Base-by-base conservation (phyloP, 78 protist species). In the Bigelowiella natans region DNA sequence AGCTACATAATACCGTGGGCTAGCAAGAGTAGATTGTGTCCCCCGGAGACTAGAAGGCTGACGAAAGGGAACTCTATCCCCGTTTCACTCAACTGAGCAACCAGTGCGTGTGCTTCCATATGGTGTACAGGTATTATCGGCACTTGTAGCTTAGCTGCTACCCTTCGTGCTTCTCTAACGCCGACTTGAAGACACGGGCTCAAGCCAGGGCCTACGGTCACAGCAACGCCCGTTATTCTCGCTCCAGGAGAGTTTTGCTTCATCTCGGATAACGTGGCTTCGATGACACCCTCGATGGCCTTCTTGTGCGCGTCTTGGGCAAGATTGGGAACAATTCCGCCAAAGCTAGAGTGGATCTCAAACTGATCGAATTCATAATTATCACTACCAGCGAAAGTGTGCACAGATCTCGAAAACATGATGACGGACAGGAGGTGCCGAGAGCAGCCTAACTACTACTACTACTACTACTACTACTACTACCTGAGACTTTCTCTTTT, bases 131-230 rank as follows among this genome's bases (percentile, higher is more conserved):
- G 86, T 38, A 86, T 85, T 36, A 91, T 64, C 39, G 90, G 40
- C 63, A 51, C 40, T 7, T 31, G 31, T 40, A 31, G 37, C 34
- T 31, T 37, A 39, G 73, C 36, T 1, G 83, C 36, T 2, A 83
- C 40, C 36, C 40, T 1, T 18, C 36, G 2, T 3, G 87, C 87
- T 39, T 29, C 37, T 18, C 1, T 0, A 18, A 83, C 87, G 1
- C 63, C 1, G 34, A 37, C 89, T 28, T 87, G 73, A 7, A 89
- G 87, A 36, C 91, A 89, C 3, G 73, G 36, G 64, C 88, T 18
- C 0, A 89, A 51, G 64, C 91, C 91, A 0, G 91, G 91, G 36
- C 91, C 91, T 28, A 63, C 85, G n/a, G 91, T 89, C 31, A 89
- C 86, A n/a, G 91, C 91, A 38, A 89, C 86, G 0, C 88, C 91